These are phyloP conservation scores for Pyrenophora graminea DNA, from an alignment of 2,329 filamentous ascomycete genomes.

Conservation along the genomic window DNA sequence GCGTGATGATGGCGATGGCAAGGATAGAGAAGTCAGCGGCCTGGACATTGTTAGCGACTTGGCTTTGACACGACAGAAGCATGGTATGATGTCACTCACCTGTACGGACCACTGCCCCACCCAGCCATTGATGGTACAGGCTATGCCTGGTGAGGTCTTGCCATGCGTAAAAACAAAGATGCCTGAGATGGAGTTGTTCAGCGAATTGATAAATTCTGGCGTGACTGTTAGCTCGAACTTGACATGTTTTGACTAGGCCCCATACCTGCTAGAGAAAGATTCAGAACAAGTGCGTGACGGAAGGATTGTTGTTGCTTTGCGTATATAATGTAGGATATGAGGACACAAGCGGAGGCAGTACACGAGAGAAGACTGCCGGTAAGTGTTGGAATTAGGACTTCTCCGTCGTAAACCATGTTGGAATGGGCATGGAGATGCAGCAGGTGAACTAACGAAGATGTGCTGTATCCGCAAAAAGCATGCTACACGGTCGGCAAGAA, in stretches of 20 bases:
- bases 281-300: conserved; percentile 29
- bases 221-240: not conserved
- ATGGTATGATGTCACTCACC: conserved; percentile 19
- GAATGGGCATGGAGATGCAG: not conserved
- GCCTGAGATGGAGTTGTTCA: conserved; percentile 52
- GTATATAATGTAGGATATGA: conserved; percentile 23
- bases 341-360: conserved; percentile 21
- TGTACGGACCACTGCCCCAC: conserved; percentile 51
- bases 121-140: conserved; percentile 52
- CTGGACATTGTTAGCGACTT: conserved; percentile 1
- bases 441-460: not conserved
- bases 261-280: conserved; percentile 28
- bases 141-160: conserved; percentile 33
- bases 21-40: conserved; percentile 50
- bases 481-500: no score
- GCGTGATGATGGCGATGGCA: conserved; percentile 51
- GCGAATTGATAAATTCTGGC: conserved; percentile 41
- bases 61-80: not conserved
- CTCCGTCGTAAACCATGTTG: conserved; percentile 4
- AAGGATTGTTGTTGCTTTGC: conserved; percentile 24
- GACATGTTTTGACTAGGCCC: not conserved
- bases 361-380: conserved; percentile 29
- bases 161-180: conserved; percentile 38
- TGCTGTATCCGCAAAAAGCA: no score
- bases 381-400: conserved; percentile 24